Percentiles rank a stretch among this genome's conserved stretches.
These are phyloP conservation scores for Pseudophaeomoniella oleicola DNA, from an alignment of 2,329 filamentous ascomycete species.

Conservation along the genomic window DNA sequence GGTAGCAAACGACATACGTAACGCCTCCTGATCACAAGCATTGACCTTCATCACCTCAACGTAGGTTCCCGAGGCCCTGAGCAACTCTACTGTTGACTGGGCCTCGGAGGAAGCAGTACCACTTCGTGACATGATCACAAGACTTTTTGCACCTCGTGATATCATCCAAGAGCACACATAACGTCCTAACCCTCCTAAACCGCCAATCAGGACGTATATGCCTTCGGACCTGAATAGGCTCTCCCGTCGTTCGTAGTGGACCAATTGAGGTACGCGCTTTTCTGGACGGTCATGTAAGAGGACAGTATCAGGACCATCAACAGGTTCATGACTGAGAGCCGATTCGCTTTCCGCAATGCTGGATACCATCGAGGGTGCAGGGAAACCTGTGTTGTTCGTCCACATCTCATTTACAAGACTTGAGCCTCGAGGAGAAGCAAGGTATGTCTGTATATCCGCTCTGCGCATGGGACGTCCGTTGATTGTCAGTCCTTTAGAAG, in stretches of 20 bases:
- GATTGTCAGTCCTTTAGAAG: too few species aligned
- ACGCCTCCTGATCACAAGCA: constrained; percentile 1
- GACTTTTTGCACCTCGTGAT: neutral
- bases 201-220: constrained; percentile 7
- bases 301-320: neutral
- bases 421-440: too few species aligned
- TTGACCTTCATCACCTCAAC: constrained; percentile 5
- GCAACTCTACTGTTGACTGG: neutral
- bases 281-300: neutral
- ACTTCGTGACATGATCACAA: constrained; percentile 1
- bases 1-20: constrained; percentile 2
- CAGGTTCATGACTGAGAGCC: neutral
- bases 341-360: too few species aligned
- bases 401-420: too few species aligned
- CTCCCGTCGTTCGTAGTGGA: neutral
- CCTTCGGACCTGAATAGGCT: constrained; percentile 3
- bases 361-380: too few species aligned
- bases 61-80: constrained; percentile 1
- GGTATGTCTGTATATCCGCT: too few species aligned
- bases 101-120: constrained; percentile 3
- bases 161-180: constrained; percentile 2
- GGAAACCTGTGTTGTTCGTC: too few species aligned
- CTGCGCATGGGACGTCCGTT: too few species aligned
- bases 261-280: neutral
- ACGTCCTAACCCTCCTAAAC: constrained; percentile 7